Percentiles rank a stretch among this genome's conserved stretches.
Conservation (phyloP, 305 asterid species). For the Fraxinus xanthoxyloides region DNA sequence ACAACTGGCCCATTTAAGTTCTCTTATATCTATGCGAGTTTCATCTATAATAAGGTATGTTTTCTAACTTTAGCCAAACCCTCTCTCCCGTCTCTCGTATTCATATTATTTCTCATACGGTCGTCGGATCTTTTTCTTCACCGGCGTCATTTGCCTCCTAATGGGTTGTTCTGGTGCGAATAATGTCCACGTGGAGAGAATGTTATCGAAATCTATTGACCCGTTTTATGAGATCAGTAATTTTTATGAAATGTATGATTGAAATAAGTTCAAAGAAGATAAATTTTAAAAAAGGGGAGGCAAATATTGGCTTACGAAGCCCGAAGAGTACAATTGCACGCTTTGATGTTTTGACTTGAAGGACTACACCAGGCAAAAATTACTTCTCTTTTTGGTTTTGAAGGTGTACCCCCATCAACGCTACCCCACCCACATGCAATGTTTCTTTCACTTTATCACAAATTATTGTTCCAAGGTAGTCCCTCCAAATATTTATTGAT, state of each 20-base stretch:
- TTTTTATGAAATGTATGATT: not conserved
- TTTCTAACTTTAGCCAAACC: too few species aligned
- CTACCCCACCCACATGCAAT: slow-evolving; percentile 52
- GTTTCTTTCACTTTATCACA: slow-evolving; percentile 37
- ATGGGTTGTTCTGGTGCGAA: too few species aligned
- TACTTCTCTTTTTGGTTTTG: slow-evolving; percentile 55
- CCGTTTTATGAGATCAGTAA: too few species aligned
- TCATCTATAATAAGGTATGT: too few species aligned
- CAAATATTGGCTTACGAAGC: not conserved
- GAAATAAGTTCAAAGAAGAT: not conserved
- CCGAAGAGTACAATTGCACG: slow-evolving; percentile 43
- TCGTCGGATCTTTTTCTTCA: too few species aligned
- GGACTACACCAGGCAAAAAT: slow-evolving; percentile 23
- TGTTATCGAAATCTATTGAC: too few species aligned
- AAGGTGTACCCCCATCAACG: slow-evolving; percentile 15
- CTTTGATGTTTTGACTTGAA: slow-evolving; percentile 58
- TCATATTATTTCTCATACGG: too few species aligned
- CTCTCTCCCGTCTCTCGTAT: too few species aligned
- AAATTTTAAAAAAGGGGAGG: not conserved
- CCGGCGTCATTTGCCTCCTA: too few species aligned
- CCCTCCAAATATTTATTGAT: not conserved
- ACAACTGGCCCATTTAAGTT: too few species aligned
- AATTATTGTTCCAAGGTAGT: slow-evolving; percentile 5
- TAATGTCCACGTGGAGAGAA: too few species aligned
- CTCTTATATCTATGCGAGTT: too few species aligned